Percentiles rank a stretch among this genome's conserved stretches.
These are phyloP conservation scores for Diaporthe caulivora DNA, from an alignment of 2,329 filamentous ascomycete genomes.

Conservation along the genomic window DNA sequence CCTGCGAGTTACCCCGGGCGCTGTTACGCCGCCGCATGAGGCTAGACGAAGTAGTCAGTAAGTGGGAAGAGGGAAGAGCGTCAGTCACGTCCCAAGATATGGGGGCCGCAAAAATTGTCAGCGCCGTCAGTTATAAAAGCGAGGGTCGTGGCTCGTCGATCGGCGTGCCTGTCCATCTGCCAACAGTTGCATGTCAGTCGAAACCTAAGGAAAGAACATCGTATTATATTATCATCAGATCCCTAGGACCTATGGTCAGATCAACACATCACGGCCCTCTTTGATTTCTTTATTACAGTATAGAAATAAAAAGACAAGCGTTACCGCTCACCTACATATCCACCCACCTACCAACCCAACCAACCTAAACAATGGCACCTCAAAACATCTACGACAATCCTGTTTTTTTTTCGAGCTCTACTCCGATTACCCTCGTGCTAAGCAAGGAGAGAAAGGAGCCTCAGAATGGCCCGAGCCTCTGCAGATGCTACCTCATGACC, in stretches of 20 bases:
- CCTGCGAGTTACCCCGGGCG: no score
- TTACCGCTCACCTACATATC: no score
- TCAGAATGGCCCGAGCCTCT: constrained; percentile 59
- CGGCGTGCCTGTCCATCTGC: no score
- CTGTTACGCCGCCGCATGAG: no score
- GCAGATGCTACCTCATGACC: constrained; percentile 51
- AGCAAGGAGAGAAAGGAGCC: constrained; percentile 54
- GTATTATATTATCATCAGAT: constrained; percentile 26
- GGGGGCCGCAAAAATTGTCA: no score
- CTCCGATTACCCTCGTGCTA: constrained; percentile 54
- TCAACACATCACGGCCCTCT: constrained; percentile 26
- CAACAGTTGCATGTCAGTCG: no score
- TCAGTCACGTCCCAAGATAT: constrained; percentile 20
- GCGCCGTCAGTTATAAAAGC: no score
- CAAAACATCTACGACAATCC: no score
- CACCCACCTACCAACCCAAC: no score
- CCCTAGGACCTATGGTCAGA: constrained; percentile 19
- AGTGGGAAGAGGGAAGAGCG: constrained; percentile 3
- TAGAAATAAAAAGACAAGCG: constrained; percentile 44
- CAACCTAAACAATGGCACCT: no score
- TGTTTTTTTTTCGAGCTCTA: constrained; percentile 59
- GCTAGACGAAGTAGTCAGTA: constrained; percentile 33
- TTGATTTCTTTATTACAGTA: constrained; percentile 23
- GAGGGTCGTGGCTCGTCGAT: no score
- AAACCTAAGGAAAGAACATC: constrained; percentile 3